Conservation (phyloP, 2,329 filamentous ascomycete species). For the Penicillium sp. region DNA sequence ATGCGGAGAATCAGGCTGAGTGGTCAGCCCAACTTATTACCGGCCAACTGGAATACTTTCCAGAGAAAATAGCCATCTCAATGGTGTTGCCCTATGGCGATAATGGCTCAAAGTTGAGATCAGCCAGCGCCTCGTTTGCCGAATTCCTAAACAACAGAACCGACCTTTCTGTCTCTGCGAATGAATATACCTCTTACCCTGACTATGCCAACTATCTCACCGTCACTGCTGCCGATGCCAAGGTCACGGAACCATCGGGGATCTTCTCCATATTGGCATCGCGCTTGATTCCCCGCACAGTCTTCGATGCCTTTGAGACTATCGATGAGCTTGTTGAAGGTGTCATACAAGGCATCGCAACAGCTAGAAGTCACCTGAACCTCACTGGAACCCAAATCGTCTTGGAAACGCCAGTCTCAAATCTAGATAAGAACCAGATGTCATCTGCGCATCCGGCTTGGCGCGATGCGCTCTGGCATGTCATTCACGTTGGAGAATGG, state of each 20-base stretch:
- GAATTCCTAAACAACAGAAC: neutral
- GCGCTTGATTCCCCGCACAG: slow-evolving; percentile 9
- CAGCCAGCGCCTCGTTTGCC: slow-evolving; percentile 1
- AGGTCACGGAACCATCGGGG: slow-evolving; percentile 7
- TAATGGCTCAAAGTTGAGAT: slow-evolving; percentile 2
- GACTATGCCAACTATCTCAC: slow-evolving; percentile 6
- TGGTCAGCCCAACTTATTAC: slow-evolving; percentile 11
- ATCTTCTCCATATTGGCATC: slow-evolving; percentile 9
- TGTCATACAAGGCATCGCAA: slow-evolving; percentile 3
- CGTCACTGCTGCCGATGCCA: slow-evolving; percentile 6
- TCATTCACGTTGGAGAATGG: slow-evolving; percentile 8
- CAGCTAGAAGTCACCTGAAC: neutral
- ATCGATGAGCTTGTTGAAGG: slow-evolving; percentile 1
- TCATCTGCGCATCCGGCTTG: slow-evolving; percentile 6
- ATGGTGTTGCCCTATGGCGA: slow-evolving; percentile 9
- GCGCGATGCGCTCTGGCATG: slow-evolving; percentile 12
- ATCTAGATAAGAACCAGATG: slow-evolving; percentile 1
- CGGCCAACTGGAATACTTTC: slow-evolving; percentile 11
- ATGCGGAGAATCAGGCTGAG: slow-evolving; percentile 3
- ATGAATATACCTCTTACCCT: slow-evolving; percentile 5
- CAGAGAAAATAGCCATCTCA: neutral
- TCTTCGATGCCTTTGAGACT: neutral
- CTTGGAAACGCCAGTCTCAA: slow-evolving; percentile 6
- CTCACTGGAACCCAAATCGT: slow-evolving; percentile 7
- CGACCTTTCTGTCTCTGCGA: slow-evolving; percentile 1